These are phyloP conservation scores for Epithele typhae DNA, from an alignment of 768 basidiomycete genomes.

Conservation along the genomic window DNA sequence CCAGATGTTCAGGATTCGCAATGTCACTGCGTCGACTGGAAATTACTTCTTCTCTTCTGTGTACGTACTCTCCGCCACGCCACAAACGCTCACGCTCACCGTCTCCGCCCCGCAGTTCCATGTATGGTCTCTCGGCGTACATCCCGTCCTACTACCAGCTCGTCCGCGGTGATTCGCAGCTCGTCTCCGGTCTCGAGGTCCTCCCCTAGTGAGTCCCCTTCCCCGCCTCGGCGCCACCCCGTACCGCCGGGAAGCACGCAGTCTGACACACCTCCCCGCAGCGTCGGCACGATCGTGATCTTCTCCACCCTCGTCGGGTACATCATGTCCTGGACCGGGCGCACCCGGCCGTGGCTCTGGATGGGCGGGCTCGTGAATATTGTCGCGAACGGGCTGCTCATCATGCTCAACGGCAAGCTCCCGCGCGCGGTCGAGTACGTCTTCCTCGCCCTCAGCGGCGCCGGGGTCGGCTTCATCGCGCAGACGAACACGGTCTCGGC, in stretches of 20 bases:
- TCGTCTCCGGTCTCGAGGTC: slow-evolving; percentile 3
- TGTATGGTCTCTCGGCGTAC: slow-evolving; percentile 6
- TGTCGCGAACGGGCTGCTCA: slow-evolving; percentile 1
- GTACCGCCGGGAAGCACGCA: too few relatives aligned
- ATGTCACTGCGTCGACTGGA: slow-evolving; percentile 2
- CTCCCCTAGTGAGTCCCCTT: slow-evolving; percentile 2
- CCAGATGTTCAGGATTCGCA: slow-evolving; percentile 3
- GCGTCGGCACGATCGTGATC: slow-evolving; percentile 1
- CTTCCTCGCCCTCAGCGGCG: slow-evolving; percentile 3
- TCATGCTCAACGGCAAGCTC: slow-evolving; percentile 6
- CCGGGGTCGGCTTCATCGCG: slow-evolving; percentile 4
- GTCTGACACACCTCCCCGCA: background rate
- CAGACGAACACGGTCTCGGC: slow-evolving; percentile 9
- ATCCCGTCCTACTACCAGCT: slow-evolving; percentile 7
- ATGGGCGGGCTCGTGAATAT: slow-evolving; percentile 1
- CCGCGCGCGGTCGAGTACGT: slow-evolving; percentile 5
- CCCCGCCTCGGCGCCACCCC: too few relatives aligned
- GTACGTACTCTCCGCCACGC: background rate
- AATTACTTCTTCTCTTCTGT: slow-evolving; percentile 7
- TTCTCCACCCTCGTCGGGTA: slow-evolving; percentile 1
- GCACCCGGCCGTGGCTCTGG: slow-evolving; percentile 5
- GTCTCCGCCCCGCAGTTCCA: background rate
- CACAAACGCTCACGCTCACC: too few relatives aligned
- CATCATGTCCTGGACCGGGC: slow-evolving; percentile 3
- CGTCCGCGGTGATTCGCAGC: slow-evolving; percentile 3